Evolutionary conservation across 495 filamentous ascomycete genomes (phyloP).

Genomic region (Talaromyces stipitatus): DNA sequence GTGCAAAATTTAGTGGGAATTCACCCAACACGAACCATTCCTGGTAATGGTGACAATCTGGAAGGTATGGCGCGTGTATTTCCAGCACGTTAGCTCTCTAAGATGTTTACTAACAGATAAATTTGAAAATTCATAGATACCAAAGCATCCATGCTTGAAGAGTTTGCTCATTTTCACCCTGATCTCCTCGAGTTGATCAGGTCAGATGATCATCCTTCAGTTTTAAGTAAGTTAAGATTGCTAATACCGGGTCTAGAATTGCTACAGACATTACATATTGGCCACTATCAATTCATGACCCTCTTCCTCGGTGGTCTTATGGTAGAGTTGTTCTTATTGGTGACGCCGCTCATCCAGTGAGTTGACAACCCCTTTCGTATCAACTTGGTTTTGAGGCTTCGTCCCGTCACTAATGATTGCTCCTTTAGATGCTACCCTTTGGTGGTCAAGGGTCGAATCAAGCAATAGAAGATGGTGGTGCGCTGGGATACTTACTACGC

Average conservation of each 20-base stretch:
- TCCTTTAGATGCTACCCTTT: conserved; percentile 34
- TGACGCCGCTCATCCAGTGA: conserved; percentile 43
- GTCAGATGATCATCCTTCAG: conserved; percentile 7
- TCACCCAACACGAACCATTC: conserved; percentile 10
- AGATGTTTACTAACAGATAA: background rate
- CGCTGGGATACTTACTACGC: conserved; percentile 24
- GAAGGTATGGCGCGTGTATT: background rate
- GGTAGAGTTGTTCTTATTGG: conserved; percentile 35
- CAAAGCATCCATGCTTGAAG: conserved; percentile 12
- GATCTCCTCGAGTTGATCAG: conserved; percentile 7
- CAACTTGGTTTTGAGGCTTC: background rate
- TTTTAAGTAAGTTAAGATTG: background rate
- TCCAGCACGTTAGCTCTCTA: background rate
- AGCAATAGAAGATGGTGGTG: conserved; percentile 34
- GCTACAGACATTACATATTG: conserved; percentile 37
- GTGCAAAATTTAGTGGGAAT: conserved; percentile 41
- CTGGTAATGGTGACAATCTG: background rate
- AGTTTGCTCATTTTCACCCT: conserved; percentile 16
- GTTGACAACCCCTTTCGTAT: background rate
- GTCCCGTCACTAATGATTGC: background rate
- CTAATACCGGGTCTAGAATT: conserved; percentile 8
- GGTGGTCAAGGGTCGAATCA: conserved; percentile 31
- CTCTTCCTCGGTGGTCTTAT: conserved; percentile 25
- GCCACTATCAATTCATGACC: conserved; percentile 31
- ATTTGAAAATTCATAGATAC: conserved; percentile 2